Base-by-base conservation (phyloP, 352 stramenopile genomes). In the Globisporangium splendens region DNA sequence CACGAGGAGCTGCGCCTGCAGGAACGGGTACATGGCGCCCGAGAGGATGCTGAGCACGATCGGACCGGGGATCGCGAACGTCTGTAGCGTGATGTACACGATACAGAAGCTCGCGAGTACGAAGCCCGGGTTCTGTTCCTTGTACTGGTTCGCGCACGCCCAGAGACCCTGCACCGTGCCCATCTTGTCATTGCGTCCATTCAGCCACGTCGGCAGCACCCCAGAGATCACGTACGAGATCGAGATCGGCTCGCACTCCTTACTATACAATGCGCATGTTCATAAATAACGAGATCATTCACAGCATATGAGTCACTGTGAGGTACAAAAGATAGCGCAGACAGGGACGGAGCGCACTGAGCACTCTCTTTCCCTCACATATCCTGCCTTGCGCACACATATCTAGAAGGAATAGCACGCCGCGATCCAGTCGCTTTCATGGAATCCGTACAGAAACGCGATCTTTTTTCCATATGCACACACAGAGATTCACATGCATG, bases 1-100 rank as follows among this genome's bases (percentile, higher is more conserved):
- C 39, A 96, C 86, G 8, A 96, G 65, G 13, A 89, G 53, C 57
- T 95, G 83, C 43, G 85, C 87, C 33, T 91, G 64, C 35, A 79
- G 59, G 63, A 93, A 89, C 61, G 84, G 82, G 54, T 95, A 96
- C 68, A 96, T 91, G 8, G 86, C 83, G n/a, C 87, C 87, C 13
- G 87, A 88, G 18, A 96, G 63, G 35, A 96, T 93, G 63, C 85
- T 95, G 18, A 96, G 61, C 35, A 93, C 82, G 56, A 96, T 93
- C 31, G 87, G 85, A 7, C 87, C 87, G 0, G 87, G 87, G 52
- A 96, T 95, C 14, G 87, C 87, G 70, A 95, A 96, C 6, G 87
- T 89, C 71, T 96, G 87, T 44, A 96, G 61, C 35, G 76, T 50
- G 50, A 96, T 88, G 71, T 96, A 96, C 35, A 93, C 83, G 61